Base-by-base conservation (phyloP, 2,329 filamentous ascomycete genomes). In the Albifimbria verrucaria region DNA sequence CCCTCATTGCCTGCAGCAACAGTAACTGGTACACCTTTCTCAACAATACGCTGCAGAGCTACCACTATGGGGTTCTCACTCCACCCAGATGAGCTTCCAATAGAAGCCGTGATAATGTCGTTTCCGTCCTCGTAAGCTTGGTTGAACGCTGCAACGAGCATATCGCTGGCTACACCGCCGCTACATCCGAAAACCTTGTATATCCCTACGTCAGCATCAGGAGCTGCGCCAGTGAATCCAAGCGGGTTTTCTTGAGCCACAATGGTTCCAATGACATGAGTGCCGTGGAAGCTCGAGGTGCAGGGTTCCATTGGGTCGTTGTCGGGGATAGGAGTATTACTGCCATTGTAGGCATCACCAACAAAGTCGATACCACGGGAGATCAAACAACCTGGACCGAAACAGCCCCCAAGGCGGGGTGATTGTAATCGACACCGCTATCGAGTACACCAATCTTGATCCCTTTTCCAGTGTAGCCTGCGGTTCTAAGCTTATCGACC, bases 391-490 rank as follows among this genome's bases (percentile, higher is more conserved):
- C 77, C 80, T 3, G 72, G 60, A 2, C 83, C 83, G 60, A 85
- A 85, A 59, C 82, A 82, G 49, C 82, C 81, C 2, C 83, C 83
- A 87, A 75, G n/a, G 80, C 79, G 2, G 81, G 80, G 60, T 86
- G 82, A 0, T 69, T 74, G 62, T 85, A 86, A 62, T 87, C 83
- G 49, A 76, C 73, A 56, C 77, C 77, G n/a, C 72, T 77, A 61
- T 80, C 78, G 39, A 81, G 69, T 17, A 81, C 66, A 41, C 65
- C 77, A 57, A 81, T 68, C 56, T 75, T 77, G 65, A 80, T 69
- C 25, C 77, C 77, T 54, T 72, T 71, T 25, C 78, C 78, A 1
- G 68, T 73, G 54, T 75, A 53, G 1, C 76, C 77, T 50, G 72
- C 61, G 4, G 71, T 72, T 45, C 69, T 70, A 32, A 81, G 69